Evolutionary conservation across 164 flowering plant genomes (phyloP).

Genomic region (Annona squamosa): DNA sequence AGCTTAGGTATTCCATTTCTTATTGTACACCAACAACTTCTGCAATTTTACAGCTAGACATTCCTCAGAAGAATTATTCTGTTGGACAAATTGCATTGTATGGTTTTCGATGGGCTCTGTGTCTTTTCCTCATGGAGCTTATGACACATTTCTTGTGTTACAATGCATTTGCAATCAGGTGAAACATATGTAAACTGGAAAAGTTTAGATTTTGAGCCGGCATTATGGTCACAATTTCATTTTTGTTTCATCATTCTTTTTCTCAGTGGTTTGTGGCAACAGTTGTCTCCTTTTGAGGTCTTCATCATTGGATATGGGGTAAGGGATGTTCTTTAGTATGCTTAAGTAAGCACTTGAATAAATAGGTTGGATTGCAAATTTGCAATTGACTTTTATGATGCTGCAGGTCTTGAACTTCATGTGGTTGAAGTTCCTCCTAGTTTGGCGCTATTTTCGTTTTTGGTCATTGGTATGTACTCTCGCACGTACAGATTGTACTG

Average conservation of each 20-base stretch:
- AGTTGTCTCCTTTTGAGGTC: conserved; percentile 73
- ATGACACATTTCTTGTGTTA: conserved; percentile 79
- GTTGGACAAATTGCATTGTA: conserved; percentile 44
- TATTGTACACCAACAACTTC: no score
- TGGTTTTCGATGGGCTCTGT: conserved; percentile 72
- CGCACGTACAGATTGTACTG: neutral
- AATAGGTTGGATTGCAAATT: neutral
- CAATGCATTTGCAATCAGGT: conserved; percentile 92
- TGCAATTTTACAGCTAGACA: conserved; percentile 56
- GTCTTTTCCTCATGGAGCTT: conserved; percentile 72
- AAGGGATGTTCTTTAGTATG: conserved; percentile 28
- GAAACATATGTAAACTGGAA: conserved; percentile 9
- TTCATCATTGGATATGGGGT: conserved; percentile 98
- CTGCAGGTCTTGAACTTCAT: conserved; percentile 86
- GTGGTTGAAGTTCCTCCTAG: conserved; percentile 91
- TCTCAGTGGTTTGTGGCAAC: conserved; percentile 71
- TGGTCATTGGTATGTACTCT: conserved; percentile 77
- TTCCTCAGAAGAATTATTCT: conserved; percentile 57
- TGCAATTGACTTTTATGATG: conserved; percentile 8
- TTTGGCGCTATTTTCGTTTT: conserved; percentile 94
- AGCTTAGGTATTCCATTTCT: no score
- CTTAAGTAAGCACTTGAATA: neutral
- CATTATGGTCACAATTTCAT: neutral
- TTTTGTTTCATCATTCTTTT: neutral
- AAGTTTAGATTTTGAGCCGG: neutral